Conservation (phyloP, 2,329 filamentous ascomycete genomes). For the Rhinocladiella mackenziei region DNA sequence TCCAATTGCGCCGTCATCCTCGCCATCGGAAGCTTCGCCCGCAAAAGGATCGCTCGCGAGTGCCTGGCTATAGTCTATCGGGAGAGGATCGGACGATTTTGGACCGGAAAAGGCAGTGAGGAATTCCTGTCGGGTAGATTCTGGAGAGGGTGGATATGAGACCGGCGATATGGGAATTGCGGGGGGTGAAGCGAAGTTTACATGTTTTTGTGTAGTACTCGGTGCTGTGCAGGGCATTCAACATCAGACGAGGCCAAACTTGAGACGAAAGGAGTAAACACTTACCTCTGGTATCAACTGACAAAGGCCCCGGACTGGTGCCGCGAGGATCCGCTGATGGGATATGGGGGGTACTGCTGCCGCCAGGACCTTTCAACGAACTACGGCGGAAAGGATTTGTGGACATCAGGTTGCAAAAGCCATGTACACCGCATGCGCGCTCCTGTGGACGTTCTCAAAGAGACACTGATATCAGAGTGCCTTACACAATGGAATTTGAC, state of each 20-base stretch:
- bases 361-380: slow-evolving; percentile 35
- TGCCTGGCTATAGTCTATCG: slow-evolving; percentile 30
- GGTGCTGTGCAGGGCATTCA: slow-evolving; percentile 11
- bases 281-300: slow-evolving; percentile 27
- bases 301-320: slow-evolving; percentile 18
- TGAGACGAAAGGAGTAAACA: neutral
- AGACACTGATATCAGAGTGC: neutral
- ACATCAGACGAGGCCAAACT: neutral
- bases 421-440: slow-evolving; percentile 37
- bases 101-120: slow-evolving; percentile 16
- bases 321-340: slow-evolving; percentile 24
- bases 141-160: slow-evolving; percentile 28
- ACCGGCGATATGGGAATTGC: slow-evolving; percentile 28
- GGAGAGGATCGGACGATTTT: slow-evolving; percentile 5
- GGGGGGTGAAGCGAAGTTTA: slow-evolving; percentile 28
- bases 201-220: slow-evolving; percentile 24
- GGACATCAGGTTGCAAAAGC: slow-evolving; percentile 35
- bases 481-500: too few species aligned
- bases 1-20: slow-evolving; percentile 31
- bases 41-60: slow-evolving; percentile 39
- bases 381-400: slow-evolving; percentile 50
- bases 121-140: slow-evolving; percentile 26
- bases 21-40: slow-evolving; percentile 31
- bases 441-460: slow-evolving; percentile 7
- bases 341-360: slow-evolving; percentile 26